Conservation (phyloP, 768 basidiomycete genomes). For the Mycena pura region DNA sequence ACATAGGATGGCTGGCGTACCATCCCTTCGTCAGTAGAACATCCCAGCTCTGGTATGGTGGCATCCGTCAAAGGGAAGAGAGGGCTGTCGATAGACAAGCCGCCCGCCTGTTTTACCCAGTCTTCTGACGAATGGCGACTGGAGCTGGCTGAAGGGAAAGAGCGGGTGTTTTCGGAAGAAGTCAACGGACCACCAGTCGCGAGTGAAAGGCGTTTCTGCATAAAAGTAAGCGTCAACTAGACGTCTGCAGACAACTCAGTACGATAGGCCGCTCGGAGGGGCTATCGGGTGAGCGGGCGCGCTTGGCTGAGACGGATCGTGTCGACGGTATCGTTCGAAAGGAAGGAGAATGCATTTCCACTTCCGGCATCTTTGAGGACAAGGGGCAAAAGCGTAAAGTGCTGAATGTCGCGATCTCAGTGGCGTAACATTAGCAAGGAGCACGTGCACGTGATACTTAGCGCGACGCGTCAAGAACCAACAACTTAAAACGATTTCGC, state of each 20-base stretch:
- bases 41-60: not conserved
- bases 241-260: conserved; percentile 12
- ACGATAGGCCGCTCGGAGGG: conserved; percentile 63
- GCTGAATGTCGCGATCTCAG: too few species aligned
- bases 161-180: conserved; percentile 5
- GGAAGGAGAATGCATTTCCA: conserved; percentile 62
- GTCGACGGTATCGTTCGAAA: conserved; percentile 45
- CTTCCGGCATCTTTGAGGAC: conserved; percentile 42
- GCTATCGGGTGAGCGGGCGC: conserved; percentile 66
- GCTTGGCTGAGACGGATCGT: conserved; percentile 52
- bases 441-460: not conserved
- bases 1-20: conserved; percentile 39
- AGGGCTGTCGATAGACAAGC: conserved; percentile 68
- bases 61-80: conserved; percentile 29
- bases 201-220: conserved; percentile 66
- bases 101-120: conserved; percentile 77
- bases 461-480: not conserved
- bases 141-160: conserved; percentile 38
- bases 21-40: conserved; percentile 57
- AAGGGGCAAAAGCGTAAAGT: not conserved
- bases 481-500: not conserved
- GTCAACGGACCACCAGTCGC: conserved; percentile 34
- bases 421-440: not conserved
- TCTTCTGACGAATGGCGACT: conserved; percentile 64
- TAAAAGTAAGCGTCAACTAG: not conserved